phyloP scores from a whole-genome alignment of 129 eudicot genomes.

The Escallonia herrerae region DNA sequence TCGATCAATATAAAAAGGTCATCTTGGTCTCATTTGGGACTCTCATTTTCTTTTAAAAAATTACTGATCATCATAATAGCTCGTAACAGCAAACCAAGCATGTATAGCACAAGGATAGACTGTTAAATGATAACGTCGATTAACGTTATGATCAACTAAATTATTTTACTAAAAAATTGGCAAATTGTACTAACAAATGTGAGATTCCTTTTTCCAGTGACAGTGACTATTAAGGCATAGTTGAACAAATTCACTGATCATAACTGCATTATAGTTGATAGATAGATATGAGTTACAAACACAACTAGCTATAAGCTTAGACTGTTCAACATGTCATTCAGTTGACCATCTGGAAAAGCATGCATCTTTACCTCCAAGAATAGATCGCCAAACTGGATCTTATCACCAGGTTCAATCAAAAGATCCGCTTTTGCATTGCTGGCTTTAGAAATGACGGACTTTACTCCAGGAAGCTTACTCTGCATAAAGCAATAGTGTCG shows the following conservation, averaged over 20 bases:
- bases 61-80: no score
- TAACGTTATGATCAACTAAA: no score
- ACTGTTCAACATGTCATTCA: no score
- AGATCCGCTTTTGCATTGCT: slow-evolving; percentile 89
- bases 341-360: not conserved
- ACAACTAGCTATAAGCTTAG: no score
- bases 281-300: no score
- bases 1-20: not conserved
- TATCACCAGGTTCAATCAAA: slow-evolving; percentile 80
- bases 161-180: no score
- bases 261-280: no score
- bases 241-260: no score
- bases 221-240: no score
- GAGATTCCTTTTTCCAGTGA: no score
- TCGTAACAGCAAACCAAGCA: not conserved
- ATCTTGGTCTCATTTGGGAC: not conserved
- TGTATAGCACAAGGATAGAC: not conserved
- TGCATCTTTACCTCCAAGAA: slow-evolving; percentile 64
- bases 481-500: slow-evolving; percentile 24
- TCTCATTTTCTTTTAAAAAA: not conserved
- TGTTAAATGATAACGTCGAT: no score
- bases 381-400: slow-evolving; percentile 65
- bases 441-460: slow-evolving; percentile 84
- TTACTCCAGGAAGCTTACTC: slow-evolving; percentile 79
- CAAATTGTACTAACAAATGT: no score